phyloP scores from a whole-genome alignment of 768 basidiomycete species.

The Leucocoprinus leucothites region DNA sequence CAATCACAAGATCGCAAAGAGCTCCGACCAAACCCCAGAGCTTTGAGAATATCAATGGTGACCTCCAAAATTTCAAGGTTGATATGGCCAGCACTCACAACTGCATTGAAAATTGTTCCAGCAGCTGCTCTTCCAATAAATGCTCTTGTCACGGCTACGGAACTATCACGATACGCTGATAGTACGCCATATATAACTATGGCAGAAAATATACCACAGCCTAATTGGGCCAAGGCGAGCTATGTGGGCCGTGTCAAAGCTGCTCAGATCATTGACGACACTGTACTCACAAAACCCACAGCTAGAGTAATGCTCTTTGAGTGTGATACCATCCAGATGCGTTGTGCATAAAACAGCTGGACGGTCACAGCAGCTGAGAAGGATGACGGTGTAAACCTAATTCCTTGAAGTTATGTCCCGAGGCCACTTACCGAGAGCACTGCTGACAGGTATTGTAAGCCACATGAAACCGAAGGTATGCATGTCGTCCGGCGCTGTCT shows the following conservation, averaged over 20 bases:
- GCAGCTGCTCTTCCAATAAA: too few relatives aligned
- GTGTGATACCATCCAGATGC: not conserved
- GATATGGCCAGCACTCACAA: not conserved
- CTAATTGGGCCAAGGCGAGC: not conserved
- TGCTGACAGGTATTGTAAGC: not conserved
- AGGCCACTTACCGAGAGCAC: not conserved
- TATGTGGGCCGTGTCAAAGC: not conserved
- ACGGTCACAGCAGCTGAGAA: not conserved
- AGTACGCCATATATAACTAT: not conserved
- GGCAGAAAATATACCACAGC: too few relatives aligned
- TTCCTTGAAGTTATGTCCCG: not conserved
- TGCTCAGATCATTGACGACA: not conserved
- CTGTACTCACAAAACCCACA: not conserved
- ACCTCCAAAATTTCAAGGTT: not conserved
- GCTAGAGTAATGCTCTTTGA: not conserved
- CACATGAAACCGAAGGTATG: not conserved
- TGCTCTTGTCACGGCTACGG: too few relatives aligned
- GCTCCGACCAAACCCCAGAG: not conserved
- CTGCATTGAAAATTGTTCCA: not conserved
- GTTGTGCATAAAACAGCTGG: not conserved
- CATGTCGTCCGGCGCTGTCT: not conserved
- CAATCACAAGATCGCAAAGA: slow-evolving; percentile 1
- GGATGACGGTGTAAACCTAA: too few relatives aligned
- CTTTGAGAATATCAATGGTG: not conserved
- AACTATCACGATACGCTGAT: not conserved